phyloP scores from a whole-genome alignment of 495 filamentous ascomycete genomes.

The Xylona heveae region DNA sequence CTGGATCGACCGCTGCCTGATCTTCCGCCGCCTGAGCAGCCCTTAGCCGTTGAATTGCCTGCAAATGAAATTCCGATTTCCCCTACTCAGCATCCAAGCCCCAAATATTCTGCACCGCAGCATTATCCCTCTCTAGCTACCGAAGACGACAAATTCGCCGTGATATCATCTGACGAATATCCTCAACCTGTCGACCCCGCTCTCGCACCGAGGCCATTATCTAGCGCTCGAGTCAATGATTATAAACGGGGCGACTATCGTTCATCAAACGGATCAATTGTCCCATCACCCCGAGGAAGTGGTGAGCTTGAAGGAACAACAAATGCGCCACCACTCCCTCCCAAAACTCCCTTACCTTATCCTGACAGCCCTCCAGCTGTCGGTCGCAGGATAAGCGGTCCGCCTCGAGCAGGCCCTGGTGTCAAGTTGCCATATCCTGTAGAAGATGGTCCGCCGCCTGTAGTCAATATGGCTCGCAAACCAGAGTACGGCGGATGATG shows the following conservation, averaged over 20 bases:
- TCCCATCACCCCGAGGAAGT: slow-evolving; percentile 21
- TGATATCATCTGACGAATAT: slow-evolving; percentile 34
- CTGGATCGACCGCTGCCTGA: slow-evolving; percentile 8
- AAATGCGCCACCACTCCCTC: slow-evolving; percentile 54
- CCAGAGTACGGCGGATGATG: slow-evolving; percentile 47
- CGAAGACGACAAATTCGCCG: slow-evolving; percentile 36
- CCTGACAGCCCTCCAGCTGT: slow-evolving; percentile 12
- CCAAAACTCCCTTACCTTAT: slow-evolving; percentile 60
- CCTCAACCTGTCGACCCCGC: slow-evolving; percentile 21
- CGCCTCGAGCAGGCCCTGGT: slow-evolving; percentile 11
- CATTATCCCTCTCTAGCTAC: slow-evolving; percentile 11
- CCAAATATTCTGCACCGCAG: slow-evolving; percentile 8
- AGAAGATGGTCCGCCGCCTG: slow-evolving; percentile 54
- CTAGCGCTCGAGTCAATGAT: slow-evolving; percentile 10
- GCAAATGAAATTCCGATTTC: slow-evolving; percentile 28
- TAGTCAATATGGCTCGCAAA: slow-evolving; percentile 68
- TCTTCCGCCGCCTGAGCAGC: slow-evolving; percentile 21
- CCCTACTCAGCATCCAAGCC: slow-evolving; percentile 9
- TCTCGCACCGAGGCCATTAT: slow-evolving; percentile 11
- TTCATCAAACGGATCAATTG: slow-evolving; percentile 15
- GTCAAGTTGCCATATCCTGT: slow-evolving; percentile 52
- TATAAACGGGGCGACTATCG: slow-evolving; percentile 7
- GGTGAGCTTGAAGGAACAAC: slow-evolving; percentile 15
- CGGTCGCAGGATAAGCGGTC: no score
- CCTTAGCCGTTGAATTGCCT: slow-evolving; percentile 40